phyloP scores from a whole-genome alignment of 208 protist species.

The Wallacemonas collosoma region DNA sequence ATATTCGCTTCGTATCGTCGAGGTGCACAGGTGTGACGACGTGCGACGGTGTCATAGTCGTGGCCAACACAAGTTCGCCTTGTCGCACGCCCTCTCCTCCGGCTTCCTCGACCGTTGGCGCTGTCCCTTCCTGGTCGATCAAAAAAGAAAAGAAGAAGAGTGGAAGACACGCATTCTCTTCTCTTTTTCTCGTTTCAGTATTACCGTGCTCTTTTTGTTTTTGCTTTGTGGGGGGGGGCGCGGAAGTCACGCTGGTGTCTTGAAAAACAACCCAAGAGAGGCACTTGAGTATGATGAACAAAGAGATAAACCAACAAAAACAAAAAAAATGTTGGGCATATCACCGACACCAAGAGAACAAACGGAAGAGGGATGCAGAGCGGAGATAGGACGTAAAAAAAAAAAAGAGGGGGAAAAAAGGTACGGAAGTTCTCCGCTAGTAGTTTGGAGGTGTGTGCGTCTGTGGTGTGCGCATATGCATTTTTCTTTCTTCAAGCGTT shows the following conservation, averaged over 20 bases:
- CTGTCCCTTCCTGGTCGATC: too few species aligned
- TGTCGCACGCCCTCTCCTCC: too few species aligned
- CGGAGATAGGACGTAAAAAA: constrained; percentile 12
- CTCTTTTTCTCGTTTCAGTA: neutral
- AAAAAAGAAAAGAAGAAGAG: too few species aligned
- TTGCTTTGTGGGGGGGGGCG: neutral
- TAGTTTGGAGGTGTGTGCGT: neutral
- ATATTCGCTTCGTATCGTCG: too few species aligned
- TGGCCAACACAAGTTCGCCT: too few species aligned
- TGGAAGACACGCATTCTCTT: too few species aligned
- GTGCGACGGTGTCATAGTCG: too few species aligned
- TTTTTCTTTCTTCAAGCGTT: too few species aligned
- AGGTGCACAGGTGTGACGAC: too few species aligned
- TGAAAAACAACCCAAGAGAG: neutral
- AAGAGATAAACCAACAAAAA: constrained; percentile 9
- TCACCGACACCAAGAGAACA: neutral
- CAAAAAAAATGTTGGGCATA: neutral
- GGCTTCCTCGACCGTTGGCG: too few species aligned
- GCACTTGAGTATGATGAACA: neutral
- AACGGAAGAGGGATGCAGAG: neutral
- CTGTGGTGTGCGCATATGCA: too few species aligned
- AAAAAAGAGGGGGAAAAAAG: constrained; percentile 4
- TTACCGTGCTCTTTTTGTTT: neutral
- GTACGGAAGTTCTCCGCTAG: constrained; percentile 1
- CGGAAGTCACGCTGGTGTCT: neutral